Evolutionary conservation across 768 basidiomycete genomes (phyloP).

Genomic region (Russula foetens): DNA sequence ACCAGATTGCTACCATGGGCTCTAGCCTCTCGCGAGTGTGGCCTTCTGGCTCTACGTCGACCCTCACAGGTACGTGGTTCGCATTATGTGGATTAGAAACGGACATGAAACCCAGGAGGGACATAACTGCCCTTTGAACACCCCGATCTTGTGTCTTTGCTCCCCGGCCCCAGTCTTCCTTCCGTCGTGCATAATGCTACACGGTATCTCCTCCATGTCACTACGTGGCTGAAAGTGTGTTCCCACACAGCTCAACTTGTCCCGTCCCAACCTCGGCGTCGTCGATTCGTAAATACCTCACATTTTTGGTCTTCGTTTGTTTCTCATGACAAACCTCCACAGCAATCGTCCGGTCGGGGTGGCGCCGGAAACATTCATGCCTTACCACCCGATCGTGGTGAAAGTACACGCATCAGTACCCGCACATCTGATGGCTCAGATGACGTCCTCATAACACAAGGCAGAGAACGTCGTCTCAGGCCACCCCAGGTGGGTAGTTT

Average conservation of each 20-base stretch:
- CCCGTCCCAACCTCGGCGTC: background rate
- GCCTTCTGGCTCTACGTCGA: background rate
- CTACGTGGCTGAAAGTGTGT: background rate
- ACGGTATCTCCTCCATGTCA: background rate
- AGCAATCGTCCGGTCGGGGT: slow-evolving; percentile 12
- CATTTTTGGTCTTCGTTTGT: background rate
- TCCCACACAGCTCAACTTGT: background rate
- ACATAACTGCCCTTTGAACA: background rate
- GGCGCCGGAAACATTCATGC: slow-evolving; percentile 10
- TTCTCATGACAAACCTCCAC: background rate
- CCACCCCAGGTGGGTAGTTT: background rate
- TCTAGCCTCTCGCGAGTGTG: background rate
- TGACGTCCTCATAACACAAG: background rate
- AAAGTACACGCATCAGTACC: background rate
- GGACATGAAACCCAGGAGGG: background rate
- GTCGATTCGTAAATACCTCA: background rate
- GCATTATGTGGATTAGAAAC: background rate
- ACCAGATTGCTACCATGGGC: background rate
- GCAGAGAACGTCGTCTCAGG: background rate
- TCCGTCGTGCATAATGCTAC: background rate
- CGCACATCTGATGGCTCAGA: background rate
- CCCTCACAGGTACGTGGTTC: background rate
- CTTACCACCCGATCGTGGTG: background rate
- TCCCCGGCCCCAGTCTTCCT: background rate
- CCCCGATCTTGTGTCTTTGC: background rate